Conservation (phyloP, 495 filamentous ascomycete genomes). For the Aspergillus cristatus region DNA sequence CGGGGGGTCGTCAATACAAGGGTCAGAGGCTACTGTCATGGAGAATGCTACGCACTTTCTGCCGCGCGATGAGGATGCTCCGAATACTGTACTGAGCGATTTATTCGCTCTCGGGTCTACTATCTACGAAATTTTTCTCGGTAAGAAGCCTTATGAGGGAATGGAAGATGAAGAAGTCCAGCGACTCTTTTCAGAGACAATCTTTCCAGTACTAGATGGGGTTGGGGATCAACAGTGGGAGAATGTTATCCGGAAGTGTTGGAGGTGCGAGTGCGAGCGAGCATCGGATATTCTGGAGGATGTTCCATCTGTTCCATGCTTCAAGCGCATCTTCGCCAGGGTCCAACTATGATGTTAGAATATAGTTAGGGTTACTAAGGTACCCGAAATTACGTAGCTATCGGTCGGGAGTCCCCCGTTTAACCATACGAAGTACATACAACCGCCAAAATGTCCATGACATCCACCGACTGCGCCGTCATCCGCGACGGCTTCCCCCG, state of each 20-base stretch:
- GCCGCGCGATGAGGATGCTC: too few relatives aligned
- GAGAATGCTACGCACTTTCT: constrained; percentile 1
- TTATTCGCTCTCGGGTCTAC: constrained; percentile 19
- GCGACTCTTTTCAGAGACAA: constrained; percentile 4
- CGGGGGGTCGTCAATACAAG: constrained; percentile 20
- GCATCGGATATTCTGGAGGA: constrained; percentile 1
- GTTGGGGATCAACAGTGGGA: constrained; percentile 3
- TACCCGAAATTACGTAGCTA: too few relatives aligned
- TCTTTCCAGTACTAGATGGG: constrained; percentile 10
- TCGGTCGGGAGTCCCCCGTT: too few relatives aligned
- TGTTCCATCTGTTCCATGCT: neutral
- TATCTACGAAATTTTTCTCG: constrained; percentile 20
- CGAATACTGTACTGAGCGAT: constrained; percentile 10
- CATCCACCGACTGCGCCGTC: neutral
- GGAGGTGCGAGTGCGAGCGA: constrained; percentile 5
- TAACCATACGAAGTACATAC: too few relatives aligned
- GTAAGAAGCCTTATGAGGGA: constrained; percentile 15
- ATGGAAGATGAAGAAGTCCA: constrained; percentile 14
- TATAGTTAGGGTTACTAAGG: too few relatives aligned
- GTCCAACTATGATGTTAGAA: too few relatives aligned
- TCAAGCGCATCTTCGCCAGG: too few relatives aligned
- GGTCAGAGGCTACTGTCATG: constrained; percentile 9
- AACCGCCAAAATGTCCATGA: constrained; percentile 4
- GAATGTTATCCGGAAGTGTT: constrained; percentile 8
- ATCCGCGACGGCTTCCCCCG: constrained; percentile 2